phyloP scores from a whole-genome alignment of 495 filamentous ascomycete species.

The Aspergillus sparsus region DNA sequence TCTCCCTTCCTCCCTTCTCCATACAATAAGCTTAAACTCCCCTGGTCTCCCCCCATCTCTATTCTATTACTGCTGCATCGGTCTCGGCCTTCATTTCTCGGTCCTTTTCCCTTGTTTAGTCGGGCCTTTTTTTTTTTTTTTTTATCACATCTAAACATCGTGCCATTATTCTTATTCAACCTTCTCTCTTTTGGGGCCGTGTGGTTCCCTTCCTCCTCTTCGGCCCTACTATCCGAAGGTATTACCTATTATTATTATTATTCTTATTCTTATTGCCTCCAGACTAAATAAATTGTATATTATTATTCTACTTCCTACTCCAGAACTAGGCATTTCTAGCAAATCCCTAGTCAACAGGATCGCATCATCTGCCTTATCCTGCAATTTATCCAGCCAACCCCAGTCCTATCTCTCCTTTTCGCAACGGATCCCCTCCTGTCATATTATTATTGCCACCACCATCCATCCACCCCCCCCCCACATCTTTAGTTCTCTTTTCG shows the following conservation, averaged over 20 bases:
- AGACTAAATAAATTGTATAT: not conserved
- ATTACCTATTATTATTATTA: too few relatives aligned
- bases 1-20: not conserved
- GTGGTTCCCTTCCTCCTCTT: not conserved
- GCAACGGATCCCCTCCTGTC: not conserved
- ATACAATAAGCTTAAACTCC: slow-evolving; percentile 2
- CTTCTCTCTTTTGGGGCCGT: not conserved
- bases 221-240: not conserved
- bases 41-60: slow-evolving; percentile 7
- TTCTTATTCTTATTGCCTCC: not conserved
- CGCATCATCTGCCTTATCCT: not conserved
- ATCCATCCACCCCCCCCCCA: slow-evolving; percentile 8
- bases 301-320: not conserved
- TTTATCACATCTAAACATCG: not conserved
- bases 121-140: slow-evolving; percentile 1
- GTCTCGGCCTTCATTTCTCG: slow-evolving; percentile 14
- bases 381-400: slow-evolving; percentile 6
- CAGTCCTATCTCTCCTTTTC: not conserved
- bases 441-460: not conserved
- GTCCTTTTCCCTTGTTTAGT: slow-evolving; percentile 28
- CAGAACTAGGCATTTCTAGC: too few relatives aligned
- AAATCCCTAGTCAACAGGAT: too few relatives aligned
- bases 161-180: not conserved
- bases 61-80: not conserved
- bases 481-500: slow-evolving; percentile 6